A percentile compares a stretch with the other conserved stretches of the same genome.
Evolutionary conservation across 1,284 basidiomycete genomes (phyloP).

Genomic region (Cryptococcus floricola): DNA sequence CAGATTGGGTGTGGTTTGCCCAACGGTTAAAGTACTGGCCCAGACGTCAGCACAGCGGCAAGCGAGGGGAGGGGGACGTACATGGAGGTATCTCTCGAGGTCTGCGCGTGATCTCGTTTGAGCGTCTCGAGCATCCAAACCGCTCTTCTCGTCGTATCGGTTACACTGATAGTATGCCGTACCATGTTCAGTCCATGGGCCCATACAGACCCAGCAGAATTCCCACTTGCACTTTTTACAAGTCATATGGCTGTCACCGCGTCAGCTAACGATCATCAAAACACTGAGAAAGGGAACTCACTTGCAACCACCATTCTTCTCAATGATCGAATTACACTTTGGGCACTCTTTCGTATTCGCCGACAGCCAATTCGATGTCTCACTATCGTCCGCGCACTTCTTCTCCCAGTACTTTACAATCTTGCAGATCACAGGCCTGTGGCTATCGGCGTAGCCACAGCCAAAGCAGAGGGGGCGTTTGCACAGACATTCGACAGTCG

Average conservation of each 20-base stretch:
- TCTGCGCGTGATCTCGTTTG: constrained; percentile 83
- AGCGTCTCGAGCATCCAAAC: constrained; percentile 80
- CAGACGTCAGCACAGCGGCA: background rate
- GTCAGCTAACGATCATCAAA: background rate
- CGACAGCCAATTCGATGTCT: constrained; percentile 99
- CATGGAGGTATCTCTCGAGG: constrained; percentile 93
- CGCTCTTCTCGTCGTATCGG: constrained; percentile 89
- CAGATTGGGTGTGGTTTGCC: constrained; percentile 98
- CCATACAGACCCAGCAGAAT: constrained; percentile 65
- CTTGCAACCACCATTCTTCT: constrained; percentile 99
- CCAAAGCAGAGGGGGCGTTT: constrained; percentile 85
- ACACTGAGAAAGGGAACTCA: constrained; percentile 51
- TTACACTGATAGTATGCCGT: constrained; percentile 98
- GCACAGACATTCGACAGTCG: constrained; percentile 76
- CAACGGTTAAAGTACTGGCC: constrained; percentile 91
- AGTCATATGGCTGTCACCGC: constrained; percentile 81
- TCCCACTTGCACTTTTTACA: constrained; percentile 96
- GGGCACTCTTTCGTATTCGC: constrained; percentile 98
- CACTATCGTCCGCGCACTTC: constrained; percentile 96
- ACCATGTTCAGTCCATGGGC: constrained; percentile 96
- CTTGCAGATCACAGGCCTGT: constrained; percentile 83
- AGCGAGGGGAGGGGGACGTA: constrained; percentile 50
- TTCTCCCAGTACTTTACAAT: constrained; percentile 92
- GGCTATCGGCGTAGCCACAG: constrained; percentile 77
- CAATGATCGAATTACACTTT: constrained; percentile 92